Base-by-base conservation (phyloP, 306 rosid genomes). In the Chamaecrista fasciculata region DNA sequence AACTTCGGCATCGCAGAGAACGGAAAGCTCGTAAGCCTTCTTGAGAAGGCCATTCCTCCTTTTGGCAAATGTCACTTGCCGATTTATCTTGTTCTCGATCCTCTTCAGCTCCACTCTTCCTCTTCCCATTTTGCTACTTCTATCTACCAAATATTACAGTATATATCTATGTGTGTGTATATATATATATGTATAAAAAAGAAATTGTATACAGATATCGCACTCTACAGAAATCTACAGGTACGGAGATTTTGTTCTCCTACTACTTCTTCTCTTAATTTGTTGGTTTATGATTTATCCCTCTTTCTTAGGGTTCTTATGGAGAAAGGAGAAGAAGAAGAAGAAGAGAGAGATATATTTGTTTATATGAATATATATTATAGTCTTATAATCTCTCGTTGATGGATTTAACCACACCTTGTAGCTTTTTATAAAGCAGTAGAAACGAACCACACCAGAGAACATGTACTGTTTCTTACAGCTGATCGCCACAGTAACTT, bases 41-140 rank as follows among this genome's bases (percentile, higher is more conserved):
- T 91, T 88, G 18, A 88, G 86, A 71, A 91, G 67, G 15, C 96
- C 97, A 49, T 85, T 84, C 40, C 89, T 86, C 66, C 97, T 81
- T 72, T 91, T 91, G 12, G 97, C 87, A 79, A 91, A 91, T 29
- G 97, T 91, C 6, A 91, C 97, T 62, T 91, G 97, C 40, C 87
- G 80, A 64, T 91, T 91, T 79, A 83, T 86, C 75, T 91, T 86
- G 81, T 91, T 91, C 74, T 91, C 97, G 62, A 91, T 91, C 78
- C 95, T 91, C 89, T 88, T 91, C 80, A 91, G 59, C 82, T 88
- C 92, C 69, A 91, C 96, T 76, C 75, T 88, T 51, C 97, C 97
- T 52, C 97, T 91, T 10, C 97, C 97, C 97, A 91, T 59, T 4
- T 4, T 33, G 4, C 6, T 33, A 3, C 36, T 2, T 33, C 1